These are phyloP conservation scores for Metarhizium album DNA, from an alignment of 2,329 filamentous ascomycete genomes.

Conservation along the genomic window DNA sequence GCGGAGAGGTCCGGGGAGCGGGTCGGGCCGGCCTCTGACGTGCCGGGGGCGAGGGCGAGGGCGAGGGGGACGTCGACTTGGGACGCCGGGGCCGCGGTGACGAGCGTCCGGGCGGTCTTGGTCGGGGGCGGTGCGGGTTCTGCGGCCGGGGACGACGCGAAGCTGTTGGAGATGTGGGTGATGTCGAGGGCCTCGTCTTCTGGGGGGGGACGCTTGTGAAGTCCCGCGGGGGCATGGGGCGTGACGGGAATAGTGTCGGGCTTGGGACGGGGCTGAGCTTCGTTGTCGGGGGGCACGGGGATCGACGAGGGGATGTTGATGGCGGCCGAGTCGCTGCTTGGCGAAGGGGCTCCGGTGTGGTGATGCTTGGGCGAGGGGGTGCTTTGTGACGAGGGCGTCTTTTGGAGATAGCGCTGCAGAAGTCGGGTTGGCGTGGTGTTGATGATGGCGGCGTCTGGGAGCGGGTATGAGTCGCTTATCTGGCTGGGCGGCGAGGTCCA, in stretches of 20 bases:
- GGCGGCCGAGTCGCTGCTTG: background rate
- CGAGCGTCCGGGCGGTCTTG: conserved; percentile 15
- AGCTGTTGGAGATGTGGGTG: conserved; percentile 24
- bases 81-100: background rate
- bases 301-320: conserved; percentile 10
- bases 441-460: conserved; percentile 20
- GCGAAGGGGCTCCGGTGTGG: conserved; percentile 8
- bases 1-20: conserved; percentile 9
- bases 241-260: conserved; percentile 17
- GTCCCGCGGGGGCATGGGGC: conserved; percentile 4
- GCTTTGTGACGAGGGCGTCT: conserved; percentile 1
- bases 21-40: conserved; percentile 18
- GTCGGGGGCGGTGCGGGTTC: conserved; percentile 21
- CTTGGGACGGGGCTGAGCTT: background rate
- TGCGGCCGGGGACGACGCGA: conserved; percentile 13
- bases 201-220: conserved; percentile 1
- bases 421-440: conserved; percentile 36
- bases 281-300: conserved; percentile 1
- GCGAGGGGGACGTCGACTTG: conserved; percentile 11
- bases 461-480: conserved; percentile 43
- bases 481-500: conserved; percentile 37
- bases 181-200: conserved; percentile 12
- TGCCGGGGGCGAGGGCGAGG: conserved; percentile 18
- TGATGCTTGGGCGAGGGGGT: conserved; percentile 6
- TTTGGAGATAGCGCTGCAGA: conserved; percentile 36